Conservation (phyloP, 2,329 filamentous ascomycete genomes). For the Pseudopithomyces chartarum region DNA sequence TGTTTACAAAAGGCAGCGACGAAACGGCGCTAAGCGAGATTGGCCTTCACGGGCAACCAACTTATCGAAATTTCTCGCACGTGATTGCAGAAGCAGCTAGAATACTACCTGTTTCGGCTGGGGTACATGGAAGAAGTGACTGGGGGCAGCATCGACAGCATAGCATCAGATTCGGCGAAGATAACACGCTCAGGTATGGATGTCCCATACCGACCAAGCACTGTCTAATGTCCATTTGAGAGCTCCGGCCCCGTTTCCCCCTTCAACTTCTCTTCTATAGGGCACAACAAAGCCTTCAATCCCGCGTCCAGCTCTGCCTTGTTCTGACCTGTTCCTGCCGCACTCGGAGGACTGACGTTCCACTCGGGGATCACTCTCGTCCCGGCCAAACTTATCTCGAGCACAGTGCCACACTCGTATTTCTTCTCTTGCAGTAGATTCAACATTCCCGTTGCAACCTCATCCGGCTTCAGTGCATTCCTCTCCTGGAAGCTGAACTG, state of each 20-base stretch:
- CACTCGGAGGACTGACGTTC: conserved; percentile 29
- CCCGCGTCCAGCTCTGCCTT: conserved; percentile 18
- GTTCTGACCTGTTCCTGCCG: conserved; percentile 24
- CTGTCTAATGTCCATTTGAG: conserved; percentile 4
- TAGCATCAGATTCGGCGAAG: no score
- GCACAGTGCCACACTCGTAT: conserved; percentile 30
- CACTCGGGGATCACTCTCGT: conserved; percentile 32
- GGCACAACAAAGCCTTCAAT: conserved; percentile 24
- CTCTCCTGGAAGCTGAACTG: conserved; percentile 26
- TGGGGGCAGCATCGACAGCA: no score
- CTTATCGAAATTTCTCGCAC: no score
- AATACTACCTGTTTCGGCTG: no score
- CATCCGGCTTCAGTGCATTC: conserved; percentile 22
- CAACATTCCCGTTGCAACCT: conserved; percentile 27
- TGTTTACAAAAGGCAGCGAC: no score
- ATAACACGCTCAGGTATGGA: no score
- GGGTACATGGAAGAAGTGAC: no score
- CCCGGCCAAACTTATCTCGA: conserved; percentile 27
- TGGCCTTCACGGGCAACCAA: no score
- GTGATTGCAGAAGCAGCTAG: no score
- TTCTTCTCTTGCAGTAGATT: conserved; percentile 35
- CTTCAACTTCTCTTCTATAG: conserved; percentile 24
- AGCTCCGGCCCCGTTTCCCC: conserved; percentile 19
- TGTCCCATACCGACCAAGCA: no score
- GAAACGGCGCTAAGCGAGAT: no score